These are phyloP conservation scores for Fomitopsis palustris DNA, from an alignment of 1,284 basidiomycete species.

Conservation along the genomic window DNA sequence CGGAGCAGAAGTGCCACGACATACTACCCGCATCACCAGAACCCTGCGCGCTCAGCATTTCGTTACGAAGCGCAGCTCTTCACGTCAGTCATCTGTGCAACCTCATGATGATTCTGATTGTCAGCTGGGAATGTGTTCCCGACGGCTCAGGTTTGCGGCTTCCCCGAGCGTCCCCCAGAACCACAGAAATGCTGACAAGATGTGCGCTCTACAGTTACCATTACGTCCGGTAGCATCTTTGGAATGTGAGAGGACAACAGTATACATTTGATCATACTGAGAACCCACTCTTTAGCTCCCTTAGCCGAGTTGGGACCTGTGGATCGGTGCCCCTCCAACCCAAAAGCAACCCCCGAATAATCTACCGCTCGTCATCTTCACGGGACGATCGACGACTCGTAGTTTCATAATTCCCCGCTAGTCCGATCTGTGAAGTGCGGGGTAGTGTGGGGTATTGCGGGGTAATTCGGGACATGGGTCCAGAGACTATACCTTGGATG, in stretches of 20 bases:
- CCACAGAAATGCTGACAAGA: background rate
- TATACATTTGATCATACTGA: background rate
- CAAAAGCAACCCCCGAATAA: background rate
- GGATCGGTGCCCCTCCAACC: background rate
- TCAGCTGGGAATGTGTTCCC: slow-evolving; percentile 15
- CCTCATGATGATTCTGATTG: slow-evolving; percentile 19
- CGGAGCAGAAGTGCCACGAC: background rate
- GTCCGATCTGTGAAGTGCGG: slow-evolving; percentile 3
- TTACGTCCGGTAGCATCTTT: background rate
- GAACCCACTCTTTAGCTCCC: background rate
- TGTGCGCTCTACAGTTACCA: background rate
- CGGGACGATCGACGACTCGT: background rate
- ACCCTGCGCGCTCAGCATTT: background rate
- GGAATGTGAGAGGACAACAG: background rate
- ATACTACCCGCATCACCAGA: background rate
- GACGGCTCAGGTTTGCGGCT: slow-evolving; percentile 3
- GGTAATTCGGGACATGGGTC: background rate
- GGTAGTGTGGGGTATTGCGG: slow-evolving; percentile 11
- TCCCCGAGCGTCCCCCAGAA: slow-evolving; percentile 9
- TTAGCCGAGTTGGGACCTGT: background rate
- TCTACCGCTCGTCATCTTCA: background rate
- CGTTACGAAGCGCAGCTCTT: background rate
- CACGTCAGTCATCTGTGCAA: slow-evolving; percentile 18
- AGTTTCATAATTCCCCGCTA: background rate
- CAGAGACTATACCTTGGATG: slow-evolving; percentile 4